Conservation (phyloP, 345 rosid genomes). For the Conringia planisiliqua region DNA sequence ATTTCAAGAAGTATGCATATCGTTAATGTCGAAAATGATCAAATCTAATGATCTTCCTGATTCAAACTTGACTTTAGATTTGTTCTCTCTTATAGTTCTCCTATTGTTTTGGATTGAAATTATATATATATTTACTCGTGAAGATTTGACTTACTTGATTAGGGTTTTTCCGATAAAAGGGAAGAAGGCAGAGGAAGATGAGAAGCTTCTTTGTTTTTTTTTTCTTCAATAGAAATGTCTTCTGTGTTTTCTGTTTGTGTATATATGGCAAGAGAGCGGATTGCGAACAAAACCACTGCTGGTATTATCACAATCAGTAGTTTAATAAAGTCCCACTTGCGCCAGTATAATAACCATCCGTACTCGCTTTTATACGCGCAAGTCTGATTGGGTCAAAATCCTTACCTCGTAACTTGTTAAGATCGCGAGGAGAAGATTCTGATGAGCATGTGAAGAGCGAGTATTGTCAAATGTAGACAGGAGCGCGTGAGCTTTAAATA, state of each 20-base stretch:
- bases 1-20: not conserved
- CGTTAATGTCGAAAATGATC: not conserved
- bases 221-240: not conserved
- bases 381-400: slow-evolving; percentile 12
- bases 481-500: slow-evolving; percentile 27
- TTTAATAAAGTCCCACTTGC: not conserved
- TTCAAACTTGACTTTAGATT: slow-evolving; percentile 11
- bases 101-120: not conserved
- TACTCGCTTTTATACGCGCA: slow-evolving; percentile 20
- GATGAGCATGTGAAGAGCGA: slow-evolving; percentile 8
- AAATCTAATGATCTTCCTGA: slow-evolving; percentile 8
- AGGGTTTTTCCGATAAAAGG: slow-evolving; percentile 24
- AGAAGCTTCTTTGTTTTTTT: slow-evolving; percentile 22
- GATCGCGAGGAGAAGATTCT: slow-evolving; percentile 5
- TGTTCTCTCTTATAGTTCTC: not conserved
- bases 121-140: not conserved
- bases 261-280: slow-evolving; percentile 20
- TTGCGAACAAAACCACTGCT: slow-evolving; percentile 33
- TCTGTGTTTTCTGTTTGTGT: slow-evolving; percentile 15
- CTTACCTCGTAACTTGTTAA: not conserved
- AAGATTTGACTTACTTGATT: slow-evolving; percentile 35
- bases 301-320: slow-evolving; percentile 22
- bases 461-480: not conserved
- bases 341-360: not conserved
- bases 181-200: slow-evolving; percentile 16